Base-by-base conservation (phyloP, 2,329 filamentous ascomycete genomes). In the Ascochyta lentis region DNA sequence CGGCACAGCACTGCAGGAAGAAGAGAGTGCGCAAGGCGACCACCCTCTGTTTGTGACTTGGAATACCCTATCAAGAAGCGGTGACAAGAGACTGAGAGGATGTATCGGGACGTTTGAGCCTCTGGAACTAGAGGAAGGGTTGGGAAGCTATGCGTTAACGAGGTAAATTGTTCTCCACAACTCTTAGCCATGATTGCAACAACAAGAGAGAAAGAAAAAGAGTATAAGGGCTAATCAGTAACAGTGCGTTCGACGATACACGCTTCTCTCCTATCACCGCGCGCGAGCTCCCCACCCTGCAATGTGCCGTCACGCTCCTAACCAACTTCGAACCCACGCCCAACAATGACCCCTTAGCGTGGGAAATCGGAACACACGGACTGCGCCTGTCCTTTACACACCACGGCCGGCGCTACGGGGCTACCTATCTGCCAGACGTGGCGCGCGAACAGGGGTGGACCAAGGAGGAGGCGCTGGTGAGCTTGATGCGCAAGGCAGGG, bases 41-140 rank as follows among this genome's bases (percentile, higher is more conserved):
- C 82, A 84, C 59, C 94, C 94, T 0, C 83, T 98, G 35, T 98
- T 98, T 74, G 91, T 99, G 42, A 96, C 93, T 7, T 98, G 94
- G 93, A 96, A 97, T 78, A 91, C 86, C 0, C 66, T 92, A 50
- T 86, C 84, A 7, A 76, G 80, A 22, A 79, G 74, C 49, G 64
- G 86, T 26, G 78, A 86, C 61, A 87, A 88, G 72, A 84, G 84
- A 23, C 84, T 99, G 38, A 89, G 95, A 56, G 95, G 95, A 56
- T 99, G 95, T 81, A 98, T 99, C 72, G 95, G 95, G 65, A 99
- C 94, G 2, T 99, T 98, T 70, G 90, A 93, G 69, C 76, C 87
- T 2, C 86, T 91, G 68, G 85, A 89, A 45, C 84, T 99, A 12
- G 82, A 86, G 27, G 77, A 84, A 1, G 93, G 92, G 4, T 80